Evolutionary conservation across 192 early-diverging fungal species (phyloP), one percentile per base, ranked within the genome.

Genomic region (Pilobolus umbonatus): DNA sequence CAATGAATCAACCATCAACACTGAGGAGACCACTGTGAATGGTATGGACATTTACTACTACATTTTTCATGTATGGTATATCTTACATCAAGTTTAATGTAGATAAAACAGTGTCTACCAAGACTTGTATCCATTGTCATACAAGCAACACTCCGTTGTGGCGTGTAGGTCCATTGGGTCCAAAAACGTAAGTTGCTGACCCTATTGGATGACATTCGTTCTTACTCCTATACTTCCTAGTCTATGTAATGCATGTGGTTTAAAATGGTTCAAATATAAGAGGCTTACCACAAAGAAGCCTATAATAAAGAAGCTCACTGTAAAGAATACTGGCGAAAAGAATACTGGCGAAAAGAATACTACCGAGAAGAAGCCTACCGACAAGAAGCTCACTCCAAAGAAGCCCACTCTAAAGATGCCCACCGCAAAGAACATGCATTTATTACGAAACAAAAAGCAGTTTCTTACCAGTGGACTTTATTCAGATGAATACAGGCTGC

Each of bases 401-500:
- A 57, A 12, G 4, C 7, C 31, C 17, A 32, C n/a, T 11, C 12
- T 1, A 53, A 7, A n/a, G 14, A 32, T 12, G 17, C 31, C 10
- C 8, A 19, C n/a, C 19, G 11, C 39, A 1, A 42, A 42, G 19
- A 49, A 49, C 8, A 15, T 15, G n/a, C 3, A 12, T 10, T 25
- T 32, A 38, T 54, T 82, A 12, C 75, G 77, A 55, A 57, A 65
- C 26, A 52, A 65, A 57, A 85, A 85, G 58, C 36, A 59, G 5
- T 86, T 69, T 64, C 57, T 86, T 6, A 21, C 24, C 7, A 57
- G 74, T 2, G 85, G 82, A 7, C 19, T 86, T n/a, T 82, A 81
- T 55, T 79, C 80, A 1, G 44, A 26, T 6, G 43, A 31, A 8
- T 24, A 15, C 6, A 8, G 17, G 3, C 11, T 17, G 4, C 19